Conservation (phyloP, 768 basidiomycete species). For the Tulasnella sp. region DNA sequence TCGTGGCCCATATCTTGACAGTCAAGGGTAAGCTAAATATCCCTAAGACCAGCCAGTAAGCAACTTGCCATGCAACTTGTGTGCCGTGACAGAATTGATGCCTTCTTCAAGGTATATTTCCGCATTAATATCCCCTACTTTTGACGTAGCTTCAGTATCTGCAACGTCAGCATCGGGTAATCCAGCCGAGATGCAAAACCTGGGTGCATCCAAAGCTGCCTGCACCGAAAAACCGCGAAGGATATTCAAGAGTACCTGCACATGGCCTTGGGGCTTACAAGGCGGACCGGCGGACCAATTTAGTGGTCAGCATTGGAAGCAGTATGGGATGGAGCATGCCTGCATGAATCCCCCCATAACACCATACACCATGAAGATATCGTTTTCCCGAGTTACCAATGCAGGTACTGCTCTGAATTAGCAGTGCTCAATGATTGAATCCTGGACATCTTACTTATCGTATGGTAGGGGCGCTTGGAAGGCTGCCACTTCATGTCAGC, state of each 20-base stretch:
- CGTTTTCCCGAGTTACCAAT: conserved; percentile 60
- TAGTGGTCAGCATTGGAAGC: conserved; percentile 2
- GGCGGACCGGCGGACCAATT: background rate
- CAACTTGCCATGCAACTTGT: conserved; percentile 48
- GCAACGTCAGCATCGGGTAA: conserved; percentile 43
- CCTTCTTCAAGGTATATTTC: conserved; percentile 85
- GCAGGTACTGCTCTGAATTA: conserved; percentile 66
- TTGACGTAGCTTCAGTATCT: conserved; percentile 25
- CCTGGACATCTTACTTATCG: conserved; percentile 40
- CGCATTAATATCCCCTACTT: conserved; percentile 59
- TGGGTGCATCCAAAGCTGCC: conserved; percentile 83
- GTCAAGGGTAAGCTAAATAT: background rate
- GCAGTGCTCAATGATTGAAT: background rate
- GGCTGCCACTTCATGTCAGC: conserved; percentile 3
- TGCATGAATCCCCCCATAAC: conserved; percentile 93
- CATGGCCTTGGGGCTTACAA: conserved; percentile 80
- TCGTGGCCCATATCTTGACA: conserved; percentile 78
- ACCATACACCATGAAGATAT: conserved; percentile 78
- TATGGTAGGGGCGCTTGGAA: conserved; percentile 82
- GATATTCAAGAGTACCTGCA: conserved; percentile 86
- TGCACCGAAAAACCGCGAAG: conserved; percentile 79
- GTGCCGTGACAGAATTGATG: conserved; percentile 47
- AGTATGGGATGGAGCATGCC: too few relatives aligned
- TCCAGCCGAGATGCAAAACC: conserved; percentile 90
- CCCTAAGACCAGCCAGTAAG: background rate